phyloP scores from a whole-genome alignment of 2,329 filamentous ascomycete genomes.

The Fusarium camptoceras region DNA sequence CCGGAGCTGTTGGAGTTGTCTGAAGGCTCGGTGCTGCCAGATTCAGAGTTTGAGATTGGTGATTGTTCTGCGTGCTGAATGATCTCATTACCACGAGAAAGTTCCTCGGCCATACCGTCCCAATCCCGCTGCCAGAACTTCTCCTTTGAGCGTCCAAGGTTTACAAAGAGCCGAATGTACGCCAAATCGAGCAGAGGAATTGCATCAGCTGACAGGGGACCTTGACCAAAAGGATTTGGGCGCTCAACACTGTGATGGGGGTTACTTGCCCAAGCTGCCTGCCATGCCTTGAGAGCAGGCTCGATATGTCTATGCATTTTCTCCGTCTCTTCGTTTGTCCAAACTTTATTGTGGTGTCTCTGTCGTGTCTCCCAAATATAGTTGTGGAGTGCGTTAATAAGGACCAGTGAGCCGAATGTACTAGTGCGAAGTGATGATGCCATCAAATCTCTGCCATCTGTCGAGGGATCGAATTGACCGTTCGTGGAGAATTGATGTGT shows the following conservation, averaged over 20 bases:
- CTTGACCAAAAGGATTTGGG: conserved; percentile 83
- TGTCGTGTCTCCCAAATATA: conserved; percentile 99
- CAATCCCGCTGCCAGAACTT: conserved; percentile 95
- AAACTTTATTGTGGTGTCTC: conserved; percentile 85
- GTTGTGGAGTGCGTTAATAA: conserved; percentile 96
- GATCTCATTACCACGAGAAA: conserved; percentile 81
- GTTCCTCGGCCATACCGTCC: conserved; percentile 88
- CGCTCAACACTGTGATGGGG: conserved; percentile 85
- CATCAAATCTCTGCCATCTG: conserved; percentile 56
- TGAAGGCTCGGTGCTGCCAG: conserved; percentile 57
- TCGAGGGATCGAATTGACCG: conserved; percentile 30
- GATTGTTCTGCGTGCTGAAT: conserved; percentile 77
- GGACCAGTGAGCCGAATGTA: conserved; percentile 88
- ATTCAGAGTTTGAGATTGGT: conserved; percentile 62
- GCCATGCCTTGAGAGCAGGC: conserved; percentile 93
- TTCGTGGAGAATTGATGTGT: conserved; percentile 60
- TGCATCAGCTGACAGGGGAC: conserved; percentile 88
- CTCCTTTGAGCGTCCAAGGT: conserved; percentile 91
- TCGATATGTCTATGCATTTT: conserved; percentile 97
- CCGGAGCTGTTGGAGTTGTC: conserved; percentile 61
- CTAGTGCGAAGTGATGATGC: conserved; percentile 80
- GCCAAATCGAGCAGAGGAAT: conserved; percentile 92
- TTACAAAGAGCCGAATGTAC: conserved; percentile 92
- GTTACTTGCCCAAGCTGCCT: conserved; percentile 89
- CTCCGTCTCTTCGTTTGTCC: conserved; percentile 93